Conservation (phyloP, 2,329 filamentous ascomycete genomes). For the Escovopsis weberi region DNA sequence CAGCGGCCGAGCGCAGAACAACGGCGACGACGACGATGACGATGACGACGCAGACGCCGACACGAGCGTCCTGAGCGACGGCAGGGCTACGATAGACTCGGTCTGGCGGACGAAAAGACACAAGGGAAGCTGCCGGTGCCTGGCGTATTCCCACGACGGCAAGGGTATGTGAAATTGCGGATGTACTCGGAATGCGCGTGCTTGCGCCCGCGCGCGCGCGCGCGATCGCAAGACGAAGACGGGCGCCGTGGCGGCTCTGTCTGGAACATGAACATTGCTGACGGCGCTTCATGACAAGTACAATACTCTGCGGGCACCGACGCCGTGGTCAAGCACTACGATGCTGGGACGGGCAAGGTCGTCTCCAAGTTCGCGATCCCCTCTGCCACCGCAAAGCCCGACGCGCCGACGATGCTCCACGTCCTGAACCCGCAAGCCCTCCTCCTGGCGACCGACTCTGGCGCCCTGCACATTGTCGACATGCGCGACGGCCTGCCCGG, state of each 20-base stretch:
- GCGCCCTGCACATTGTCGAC: conserved; percentile 78
- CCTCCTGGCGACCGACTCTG: conserved; percentile 80
- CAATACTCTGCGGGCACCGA: conserved; percentile 52
- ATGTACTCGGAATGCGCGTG: too few species aligned
- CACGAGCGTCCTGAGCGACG: conserved; percentile 38
- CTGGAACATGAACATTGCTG: not conserved
- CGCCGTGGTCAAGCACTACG: conserved; percentile 42
- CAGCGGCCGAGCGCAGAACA: conserved; percentile 32
- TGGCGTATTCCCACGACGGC: conserved; percentile 70
- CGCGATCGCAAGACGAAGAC: too few species aligned
- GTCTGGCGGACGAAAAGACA: conserved; percentile 80
- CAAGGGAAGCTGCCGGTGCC: conserved; percentile 79
- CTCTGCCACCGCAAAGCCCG: conserved; percentile 34
- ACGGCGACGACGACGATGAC: conserved; percentile 31
- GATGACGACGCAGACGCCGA: conserved; percentile 37
- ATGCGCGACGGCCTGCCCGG: conserved; percentile 48
- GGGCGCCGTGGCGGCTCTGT: too few species aligned
- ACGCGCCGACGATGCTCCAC: conserved; percentile 70
- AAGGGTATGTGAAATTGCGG: conserved; percentile 33
- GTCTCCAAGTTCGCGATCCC: conserved; percentile 73
- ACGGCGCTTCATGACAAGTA: conserved; percentile 23
- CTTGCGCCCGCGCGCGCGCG: too few species aligned
- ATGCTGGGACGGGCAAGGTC: conserved; percentile 49
- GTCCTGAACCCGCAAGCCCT: conserved; percentile 77
- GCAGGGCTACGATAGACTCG: conserved; percentile 64